These are phyloP conservation scores for Hymenoscyphus albidus DNA, from an alignment of 2,329 filamentous ascomycete genomes.

Conservation along the genomic window DNA sequence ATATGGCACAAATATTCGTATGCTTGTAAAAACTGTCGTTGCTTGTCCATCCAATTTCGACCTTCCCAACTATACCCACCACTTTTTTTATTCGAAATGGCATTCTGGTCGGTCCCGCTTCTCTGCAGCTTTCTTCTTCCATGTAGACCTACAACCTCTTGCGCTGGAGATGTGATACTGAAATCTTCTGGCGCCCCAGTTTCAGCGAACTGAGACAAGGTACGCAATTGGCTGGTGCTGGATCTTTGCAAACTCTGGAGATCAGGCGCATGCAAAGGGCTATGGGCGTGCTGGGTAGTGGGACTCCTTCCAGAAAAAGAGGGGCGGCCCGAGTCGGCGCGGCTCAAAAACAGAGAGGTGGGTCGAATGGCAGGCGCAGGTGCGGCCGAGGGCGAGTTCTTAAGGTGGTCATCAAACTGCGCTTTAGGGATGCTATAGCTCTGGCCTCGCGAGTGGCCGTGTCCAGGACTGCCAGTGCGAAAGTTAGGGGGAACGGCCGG, in stretches of 20 bases:
- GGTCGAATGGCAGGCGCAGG: conserved; percentile 39
- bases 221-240: conserved; percentile 83
- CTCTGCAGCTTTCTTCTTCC: conserved; percentile 81
- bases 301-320: conserved; percentile 23
- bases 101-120: conserved; percentile 47
- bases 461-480: conserved; percentile 31
- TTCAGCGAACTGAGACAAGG: conserved; percentile 78
- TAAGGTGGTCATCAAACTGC: conserved; percentile 40
- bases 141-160: conserved; percentile 84
- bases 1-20: conserved; percentile 99
- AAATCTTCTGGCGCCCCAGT: conserved; percentile 75
- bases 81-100: conserved; percentile 44
- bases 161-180: conserved; percentile 68
- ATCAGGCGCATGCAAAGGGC: conserved; percentile 63
- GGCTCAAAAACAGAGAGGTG: conserved; percentile 58
- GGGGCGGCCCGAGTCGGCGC: conserved; percentile 48
- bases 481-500: background rate
- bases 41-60: conserved; percentile 98
- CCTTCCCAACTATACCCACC: conserved; percentile 69
- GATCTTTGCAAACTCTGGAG: conserved; percentile 81
- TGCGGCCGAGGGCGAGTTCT: background rate
- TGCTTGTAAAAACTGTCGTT: conserved; percentile 90
- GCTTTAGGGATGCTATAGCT: conserved; percentile 60
- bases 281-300: conserved; percentile 31
- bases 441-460: conserved; percentile 40